Evolutionary conservation across 73 alveolate species (phyloP).

Genomic region (Tetrahymena thermophila): DNA sequence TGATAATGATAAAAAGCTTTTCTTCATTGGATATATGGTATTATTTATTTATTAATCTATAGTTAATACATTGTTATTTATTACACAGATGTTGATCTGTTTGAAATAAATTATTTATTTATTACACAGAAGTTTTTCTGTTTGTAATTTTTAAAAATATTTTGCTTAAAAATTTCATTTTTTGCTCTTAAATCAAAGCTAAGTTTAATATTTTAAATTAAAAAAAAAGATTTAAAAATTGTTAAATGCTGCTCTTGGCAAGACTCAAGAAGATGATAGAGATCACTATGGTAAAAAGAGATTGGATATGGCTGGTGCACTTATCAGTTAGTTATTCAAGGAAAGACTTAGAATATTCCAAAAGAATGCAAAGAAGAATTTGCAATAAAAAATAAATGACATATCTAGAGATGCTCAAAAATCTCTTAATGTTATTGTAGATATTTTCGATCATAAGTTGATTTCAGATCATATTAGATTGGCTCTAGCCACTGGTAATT

Average conservation of each 20-base stretch:
- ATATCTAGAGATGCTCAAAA: slow-evolving; percentile 14
- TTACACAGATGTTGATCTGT: too few species aligned
- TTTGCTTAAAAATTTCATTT: too few species aligned
- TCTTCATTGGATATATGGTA: slow-evolving; percentile 98
- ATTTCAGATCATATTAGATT: slow-evolving; percentile 84
- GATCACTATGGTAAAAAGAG: slow-evolving; percentile 99
- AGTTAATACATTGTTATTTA: too few species aligned
- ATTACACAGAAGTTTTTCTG: too few species aligned
- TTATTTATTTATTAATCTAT: too few species aligned
- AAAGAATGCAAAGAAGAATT: slow-evolving; percentile 65
- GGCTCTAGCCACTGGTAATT: slow-evolving; percentile 97
- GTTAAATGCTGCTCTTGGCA: slow-evolving; percentile 93
- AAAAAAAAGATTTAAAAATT: not conserved
- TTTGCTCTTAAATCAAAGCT: too few species aligned
- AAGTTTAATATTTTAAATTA: slow-evolving; percentile 25
- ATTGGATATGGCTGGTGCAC: slow-evolving; percentile 97
- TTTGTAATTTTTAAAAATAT: too few species aligned
- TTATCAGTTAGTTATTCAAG: slow-evolving; percentile 87
- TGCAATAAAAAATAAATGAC: slow-evolving; percentile 65
- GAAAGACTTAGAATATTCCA: slow-evolving; percentile 77
- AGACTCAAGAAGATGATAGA: slow-evolving; percentile 97
- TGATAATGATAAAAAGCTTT: slow-evolving; percentile 77
- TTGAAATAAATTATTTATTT: too few species aligned
- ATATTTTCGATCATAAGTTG: slow-evolving; percentile 47
- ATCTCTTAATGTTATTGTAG: not conserved